Percentiles rank a stretch among this genome's conserved stretches.
Conservation (phyloP, 352 stramenopile species). For the Halophytophthora batemanensis region DNA sequence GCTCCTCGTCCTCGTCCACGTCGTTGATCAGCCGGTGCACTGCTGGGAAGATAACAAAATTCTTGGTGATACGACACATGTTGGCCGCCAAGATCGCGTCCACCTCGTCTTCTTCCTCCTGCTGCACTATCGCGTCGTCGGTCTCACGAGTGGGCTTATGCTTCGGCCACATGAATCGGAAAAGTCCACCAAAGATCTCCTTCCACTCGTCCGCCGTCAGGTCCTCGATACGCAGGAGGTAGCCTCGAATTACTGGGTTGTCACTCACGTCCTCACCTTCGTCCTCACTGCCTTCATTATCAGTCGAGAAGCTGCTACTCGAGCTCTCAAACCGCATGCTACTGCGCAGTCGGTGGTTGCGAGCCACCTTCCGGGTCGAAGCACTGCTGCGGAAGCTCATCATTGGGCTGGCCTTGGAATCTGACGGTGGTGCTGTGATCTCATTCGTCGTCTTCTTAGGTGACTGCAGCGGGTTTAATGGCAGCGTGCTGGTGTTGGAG, state of each 20-base stretch:
- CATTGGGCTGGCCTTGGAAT: slow-evolving; percentile 13
- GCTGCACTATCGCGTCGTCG: neutral
- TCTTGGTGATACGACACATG: slow-evolving; percentile 70
- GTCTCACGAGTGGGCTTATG: slow-evolving; percentile 4
- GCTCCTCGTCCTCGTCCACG: slow-evolving; percentile 26
- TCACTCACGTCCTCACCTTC: slow-evolving; percentile 23
- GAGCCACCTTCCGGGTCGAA: slow-evolving; percentile 34
- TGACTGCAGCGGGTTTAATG: too few relatives aligned
- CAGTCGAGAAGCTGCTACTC: slow-evolving; percentile 39
- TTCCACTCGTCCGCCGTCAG: slow-evolving; percentile 65
- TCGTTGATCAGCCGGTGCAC: slow-evolving; percentile 55
- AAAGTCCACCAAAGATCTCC: slow-evolving; percentile 65
- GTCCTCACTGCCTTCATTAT: slow-evolving; percentile 20
- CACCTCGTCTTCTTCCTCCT: slow-evolving; percentile 34
- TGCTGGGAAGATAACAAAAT: slow-evolving; percentile 61
- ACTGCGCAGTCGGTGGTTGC: slow-evolving; percentile 31
- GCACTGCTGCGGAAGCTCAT: slow-evolving; percentile 33
- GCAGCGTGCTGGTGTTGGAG: too few relatives aligned
- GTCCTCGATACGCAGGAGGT: slow-evolving; percentile 63
- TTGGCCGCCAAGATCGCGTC: slow-evolving; percentile 63
- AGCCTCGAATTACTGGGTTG: slow-evolving; percentile 47
- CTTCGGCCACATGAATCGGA: slow-evolving; percentile 44
- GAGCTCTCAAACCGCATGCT: slow-evolving; percentile 46
- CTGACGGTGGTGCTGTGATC: too few relatives aligned
- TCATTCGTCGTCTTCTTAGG: too few relatives aligned